phyloP scores from a whole-genome alignment of 805 yeast species.

The Yamadazyma phyllophila region DNA sequence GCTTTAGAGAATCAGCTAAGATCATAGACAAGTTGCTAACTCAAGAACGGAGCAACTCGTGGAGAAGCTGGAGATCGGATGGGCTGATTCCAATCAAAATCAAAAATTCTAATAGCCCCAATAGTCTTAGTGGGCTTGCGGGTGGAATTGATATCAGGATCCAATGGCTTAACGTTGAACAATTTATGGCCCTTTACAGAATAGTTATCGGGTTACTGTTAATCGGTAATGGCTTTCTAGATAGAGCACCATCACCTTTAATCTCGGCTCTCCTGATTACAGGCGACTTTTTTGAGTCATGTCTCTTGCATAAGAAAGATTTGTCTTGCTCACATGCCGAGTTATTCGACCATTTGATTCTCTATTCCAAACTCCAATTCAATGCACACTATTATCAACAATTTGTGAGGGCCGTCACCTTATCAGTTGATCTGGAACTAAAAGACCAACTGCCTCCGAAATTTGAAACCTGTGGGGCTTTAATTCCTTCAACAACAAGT shows the following conservation, averaged over 20 bases:
- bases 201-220: slow-evolving; percentile 2
- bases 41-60: not conserved
- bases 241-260: not conserved
- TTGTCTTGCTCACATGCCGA: not conserved
- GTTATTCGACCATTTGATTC: not conserved
- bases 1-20: slow-evolving; percentile 1
- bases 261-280: not conserved
- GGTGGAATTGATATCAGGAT: not conserved
- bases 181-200: slow-evolving; percentile 2
- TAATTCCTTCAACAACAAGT: no score
- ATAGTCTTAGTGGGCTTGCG: not conserved
- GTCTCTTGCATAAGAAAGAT: no score
- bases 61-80: not conserved
- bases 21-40: not conserved
- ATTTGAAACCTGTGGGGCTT: no score
- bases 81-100: not conserved
- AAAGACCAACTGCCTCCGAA: not conserved
- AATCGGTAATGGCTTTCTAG: not conserved
- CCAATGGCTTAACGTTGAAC: slow-evolving; percentile 1
- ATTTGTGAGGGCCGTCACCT: not conserved
- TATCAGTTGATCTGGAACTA: no score
- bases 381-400: not conserved
- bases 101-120: no score
- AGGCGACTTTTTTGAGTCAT: not conserved
- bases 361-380: not conserved